These are phyloP conservation scores for Neurospora sp. DNA, from an alignment of 495 filamentous ascomycete genomes.

Conservation along the genomic window DNA sequence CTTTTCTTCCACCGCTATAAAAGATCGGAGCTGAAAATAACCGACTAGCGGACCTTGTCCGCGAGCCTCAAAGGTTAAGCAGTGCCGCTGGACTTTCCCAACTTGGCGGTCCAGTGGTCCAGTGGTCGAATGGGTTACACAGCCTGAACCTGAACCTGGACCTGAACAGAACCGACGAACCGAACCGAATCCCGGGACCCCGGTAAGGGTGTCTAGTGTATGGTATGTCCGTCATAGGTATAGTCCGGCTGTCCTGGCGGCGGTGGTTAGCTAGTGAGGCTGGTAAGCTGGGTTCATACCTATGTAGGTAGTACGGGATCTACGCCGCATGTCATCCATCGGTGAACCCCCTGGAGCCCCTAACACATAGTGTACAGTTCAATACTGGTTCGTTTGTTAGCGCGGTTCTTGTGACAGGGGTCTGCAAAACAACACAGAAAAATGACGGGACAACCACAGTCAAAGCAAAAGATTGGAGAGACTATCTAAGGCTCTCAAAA, in stretches of 20 bases:
- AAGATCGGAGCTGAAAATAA: not conserved
- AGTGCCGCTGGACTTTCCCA: not conserved
- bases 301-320: not conserved
- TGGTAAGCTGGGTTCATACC: not conserved
- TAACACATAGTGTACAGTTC: not conserved
- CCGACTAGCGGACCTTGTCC: not conserved
- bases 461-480: not conserved
- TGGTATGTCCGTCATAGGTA: not conserved
- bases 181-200: not conserved
- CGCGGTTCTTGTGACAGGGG: not conserved
- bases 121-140: not conserved
- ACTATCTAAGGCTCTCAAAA: not conserved
- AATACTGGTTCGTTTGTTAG: not conserved
- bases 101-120: not conserved
- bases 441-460: not conserved
- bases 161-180: not conserved
- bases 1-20: not conserved
- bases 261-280: not conserved
- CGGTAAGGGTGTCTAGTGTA: not conserved
- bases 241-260: not conserved
- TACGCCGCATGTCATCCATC: not conserved
- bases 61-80: not conserved
- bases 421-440: not conserved
- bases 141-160: not conserved
- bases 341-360: not conserved